Evolutionary conservation across 441 rosid genomes (phyloP), one percentile per base, ranked within the genome.

Genomic region (Codiaeum variegatum): DNA sequence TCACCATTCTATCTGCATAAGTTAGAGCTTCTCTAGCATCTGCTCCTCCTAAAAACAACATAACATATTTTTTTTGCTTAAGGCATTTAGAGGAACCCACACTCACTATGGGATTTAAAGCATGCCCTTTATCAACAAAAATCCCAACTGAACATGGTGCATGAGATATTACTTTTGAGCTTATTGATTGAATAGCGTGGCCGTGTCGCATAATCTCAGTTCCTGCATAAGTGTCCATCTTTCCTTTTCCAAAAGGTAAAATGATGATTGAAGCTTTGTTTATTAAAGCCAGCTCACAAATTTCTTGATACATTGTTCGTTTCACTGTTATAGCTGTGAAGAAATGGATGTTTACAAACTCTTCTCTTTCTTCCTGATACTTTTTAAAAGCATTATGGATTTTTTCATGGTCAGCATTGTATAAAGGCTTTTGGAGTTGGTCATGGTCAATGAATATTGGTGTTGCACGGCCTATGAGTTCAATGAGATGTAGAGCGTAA

Each of bases 131-230:
- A 62, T 87, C 86, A 11, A 89, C 73, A 0, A 87, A 80, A 55
- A 93, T 67, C 29, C 91, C 96, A 0, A 90, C 88, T 0, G 98
- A 91, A 75, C 98, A 93, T 0, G 96, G 97, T 0, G 96, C 87
- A 68, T 91, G 80, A 9, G 56, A 74, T 32, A 91, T 46, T 23
- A 93, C 91, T 13, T 81, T 68, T 2, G 70, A 23, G 70, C 77
- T 80, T 21, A 89, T 66, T 0, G 86, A 63, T 18, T 80, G 74
- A 68, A 75, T 52, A 2, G 87, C 85, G 6, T 15, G 49, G 12
- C 23, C 70, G 8, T 60, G 76, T n/a, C 77, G 77, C 12, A 80
- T 74, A 24, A 83, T 46, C 44, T 88, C 87, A 6, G 84, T 76
- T 16, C 79, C 78, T 0, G 73, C 77, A 13, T 66, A 44, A 51